These are phyloP conservation scores for Ceriops tagal DNA, from an alignment of 345 rosid species.

Conservation along the genomic window DNA sequence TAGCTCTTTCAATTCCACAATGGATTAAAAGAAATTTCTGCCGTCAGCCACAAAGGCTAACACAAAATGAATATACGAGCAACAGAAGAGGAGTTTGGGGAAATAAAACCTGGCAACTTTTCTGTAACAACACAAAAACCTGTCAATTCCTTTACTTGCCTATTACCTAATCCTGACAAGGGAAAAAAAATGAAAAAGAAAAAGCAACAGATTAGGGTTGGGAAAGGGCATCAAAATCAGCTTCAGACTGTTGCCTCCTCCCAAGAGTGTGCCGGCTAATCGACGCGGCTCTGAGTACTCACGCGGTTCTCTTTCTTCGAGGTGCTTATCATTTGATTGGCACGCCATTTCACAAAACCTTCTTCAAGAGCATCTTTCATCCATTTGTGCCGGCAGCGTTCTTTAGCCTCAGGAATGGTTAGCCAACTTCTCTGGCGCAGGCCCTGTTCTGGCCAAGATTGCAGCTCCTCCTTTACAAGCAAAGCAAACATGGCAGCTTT, in stretches of 20 bases:
- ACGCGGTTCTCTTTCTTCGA: conserved; percentile 1
- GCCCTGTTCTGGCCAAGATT: conserved; percentile 51
- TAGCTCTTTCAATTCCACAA: no score
- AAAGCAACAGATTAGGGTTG: not conserved
- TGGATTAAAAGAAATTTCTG: no score
- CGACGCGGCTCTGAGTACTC: not conserved
- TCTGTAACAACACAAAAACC: not conserved
- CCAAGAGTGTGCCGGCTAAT: not conserved
- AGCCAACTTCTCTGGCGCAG: conserved; percentile 42
- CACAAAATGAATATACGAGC: no score
- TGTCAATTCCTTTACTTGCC: not conserved
- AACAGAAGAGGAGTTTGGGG: not conserved
- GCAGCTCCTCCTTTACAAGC: conserved; percentile 43
- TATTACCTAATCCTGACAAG: not conserved
- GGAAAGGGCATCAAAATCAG: not conserved
- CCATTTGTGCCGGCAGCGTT: conserved; percentile 42
- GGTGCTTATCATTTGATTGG: conserved; percentile 14
- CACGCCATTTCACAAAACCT: conserved; percentile 34
- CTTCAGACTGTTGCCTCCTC: not conserved
- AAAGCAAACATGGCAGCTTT: conserved; percentile 45
- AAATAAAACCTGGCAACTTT: no score
- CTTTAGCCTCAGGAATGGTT: conserved; percentile 34
- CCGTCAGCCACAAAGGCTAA: no score
- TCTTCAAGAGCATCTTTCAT: conserved; percentile 43
- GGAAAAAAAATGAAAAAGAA: not conserved